These are phyloP conservation scores for Brettanomyces nanus DNA, from an alignment of 805 yeast species.

Conservation along the genomic window DNA sequence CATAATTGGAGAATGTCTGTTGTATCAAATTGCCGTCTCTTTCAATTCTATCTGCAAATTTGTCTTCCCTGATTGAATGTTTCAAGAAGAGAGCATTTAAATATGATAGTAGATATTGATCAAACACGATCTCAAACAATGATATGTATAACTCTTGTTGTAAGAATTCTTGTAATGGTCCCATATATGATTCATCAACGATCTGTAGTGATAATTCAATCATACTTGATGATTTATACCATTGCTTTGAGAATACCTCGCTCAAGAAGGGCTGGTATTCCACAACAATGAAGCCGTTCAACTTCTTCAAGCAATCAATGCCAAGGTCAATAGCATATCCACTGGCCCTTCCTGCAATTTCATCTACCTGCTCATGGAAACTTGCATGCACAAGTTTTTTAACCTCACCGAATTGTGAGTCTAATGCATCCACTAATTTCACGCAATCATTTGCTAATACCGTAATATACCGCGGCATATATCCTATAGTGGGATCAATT, in stretches of 20 bases:
- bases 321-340: slow-evolving; percentile 18
- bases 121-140: slow-evolving; percentile 25
- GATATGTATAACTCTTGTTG: slow-evolving; percentile 24
- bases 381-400: slow-evolving; percentile 15
- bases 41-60: slow-evolving; percentile 41
- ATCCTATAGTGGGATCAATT: slow-evolving; percentile 14
- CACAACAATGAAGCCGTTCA: slow-evolving; percentile 17
- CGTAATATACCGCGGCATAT: slow-evolving; percentile 24
- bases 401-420: slow-evolving; percentile 14
- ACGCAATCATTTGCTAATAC: slow-evolving; percentile 25
- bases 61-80: slow-evolving; percentile 19
- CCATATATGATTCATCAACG: slow-evolving; percentile 20
- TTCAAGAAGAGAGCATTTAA: slow-evolving; percentile 18
- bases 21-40: slow-evolving; percentile 53
- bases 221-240: slow-evolving; percentile 23
- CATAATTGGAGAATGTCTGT: slow-evolving; percentile 40
- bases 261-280: slow-evolving; percentile 19
- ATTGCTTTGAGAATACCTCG: slow-evolving; percentile 20
- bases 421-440: slow-evolving; percentile 23
- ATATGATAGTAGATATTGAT: slow-evolving; percentile 32
- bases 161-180: slow-evolving; percentile 22
- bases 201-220: slow-evolving; percentile 20
- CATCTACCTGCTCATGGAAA: slow-evolving; percentile 17
- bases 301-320: slow-evolving; percentile 19
- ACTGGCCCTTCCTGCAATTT: slow-evolving; percentile 12